phyloP scores from a whole-genome alignment of 208 protist genomes.

The Sergeia podlipaevii region DNA sequence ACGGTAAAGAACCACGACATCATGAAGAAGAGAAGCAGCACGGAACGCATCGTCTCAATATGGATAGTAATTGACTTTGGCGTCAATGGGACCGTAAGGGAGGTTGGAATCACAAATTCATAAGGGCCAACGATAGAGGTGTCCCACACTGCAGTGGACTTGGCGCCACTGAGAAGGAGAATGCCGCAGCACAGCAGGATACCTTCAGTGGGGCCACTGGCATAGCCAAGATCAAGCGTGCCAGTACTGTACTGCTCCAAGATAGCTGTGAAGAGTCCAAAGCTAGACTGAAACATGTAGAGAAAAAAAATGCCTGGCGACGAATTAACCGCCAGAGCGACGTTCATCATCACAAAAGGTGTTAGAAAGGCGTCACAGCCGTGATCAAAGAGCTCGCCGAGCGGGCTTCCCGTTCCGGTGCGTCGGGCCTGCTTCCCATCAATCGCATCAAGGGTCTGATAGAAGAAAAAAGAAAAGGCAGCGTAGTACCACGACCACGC shows the following conservation, averaged over 20 bases:
- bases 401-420: constrained; percentile 83
- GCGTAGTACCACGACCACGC: constrained; percentile 86
- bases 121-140: constrained; percentile 30
- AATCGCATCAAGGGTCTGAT: constrained; percentile 95
- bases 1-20: constrained; percentile 37
- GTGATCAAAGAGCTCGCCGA: constrained; percentile 97
- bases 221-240: constrained; percentile 85
- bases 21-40: constrained; percentile 41
- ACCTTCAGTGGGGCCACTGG: constrained; percentile 89
- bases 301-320: constrained; percentile 37
- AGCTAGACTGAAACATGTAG: constrained; percentile 42
- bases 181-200: constrained; percentile 60
- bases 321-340: constrained; percentile 40
- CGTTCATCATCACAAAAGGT: constrained; percentile 67
- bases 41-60: constrained; percentile 37
- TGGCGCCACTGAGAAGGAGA: constrained; percentile 52
- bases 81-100: constrained; percentile 8
- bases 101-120: constrained; percentile 13
- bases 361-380: constrained; percentile 91
- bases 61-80: constrained; percentile 7
- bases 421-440: constrained; percentile 95
- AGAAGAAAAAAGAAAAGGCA: constrained; percentile 64
- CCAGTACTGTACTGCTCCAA: constrained; percentile 92
- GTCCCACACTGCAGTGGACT: constrained; percentile 45
- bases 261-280: constrained; percentile 66